Base-by-base conservation (phyloP, 192 early-diverging fungal species). In the Entrophospora sp. region DNA sequence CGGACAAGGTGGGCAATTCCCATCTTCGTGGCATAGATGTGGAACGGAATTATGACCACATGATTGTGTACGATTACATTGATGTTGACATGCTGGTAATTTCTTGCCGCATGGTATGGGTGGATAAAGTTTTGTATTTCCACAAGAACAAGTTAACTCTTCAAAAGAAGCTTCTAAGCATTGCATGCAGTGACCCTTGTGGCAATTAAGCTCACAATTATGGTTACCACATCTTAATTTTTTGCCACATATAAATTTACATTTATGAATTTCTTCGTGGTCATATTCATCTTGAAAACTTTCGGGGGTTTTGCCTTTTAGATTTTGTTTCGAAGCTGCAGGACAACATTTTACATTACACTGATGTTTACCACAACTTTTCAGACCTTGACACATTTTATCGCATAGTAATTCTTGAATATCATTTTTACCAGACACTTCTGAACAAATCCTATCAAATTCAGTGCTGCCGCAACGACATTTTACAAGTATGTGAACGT, bases 1-100 rank as follows among this genome's bases (percentile, higher is more conserved):
- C 14, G 92, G 77, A 74, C 96, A 98, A 22, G 94, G 94, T 9
- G 96, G 92, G 38, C 96, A 98, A 2, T 85, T 86, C n/a, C 73
- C 73, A 62, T 91, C 92, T 1, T 84, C 77, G 71, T 98, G 96
- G 74, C 96, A 98, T 48, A 84, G 76, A 64, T 98, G 96, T 34
- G 71, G 66, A 10, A 82, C 80, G 58, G 80, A 79, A 7, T 79
- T 61, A 69, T 98, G 96, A 4, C 91, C 93, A 73, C 96, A 98
- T 3, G 80, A 64, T 22, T 81, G 79, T 3, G 70, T 56, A 16
- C 93, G 83, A 25, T 63, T 75, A 73, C 94, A 98, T 5, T 87
- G 77, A 56, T 84, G 74, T 43, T 74, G 79, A 68, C 94, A 98
- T 2, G 74, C 70, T 0, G 92, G 94, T 12, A 90, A 79, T 30